Conservation (phyloP, 192 early-diverging fungal genomes). For the Coemansia sp. region DNA sequence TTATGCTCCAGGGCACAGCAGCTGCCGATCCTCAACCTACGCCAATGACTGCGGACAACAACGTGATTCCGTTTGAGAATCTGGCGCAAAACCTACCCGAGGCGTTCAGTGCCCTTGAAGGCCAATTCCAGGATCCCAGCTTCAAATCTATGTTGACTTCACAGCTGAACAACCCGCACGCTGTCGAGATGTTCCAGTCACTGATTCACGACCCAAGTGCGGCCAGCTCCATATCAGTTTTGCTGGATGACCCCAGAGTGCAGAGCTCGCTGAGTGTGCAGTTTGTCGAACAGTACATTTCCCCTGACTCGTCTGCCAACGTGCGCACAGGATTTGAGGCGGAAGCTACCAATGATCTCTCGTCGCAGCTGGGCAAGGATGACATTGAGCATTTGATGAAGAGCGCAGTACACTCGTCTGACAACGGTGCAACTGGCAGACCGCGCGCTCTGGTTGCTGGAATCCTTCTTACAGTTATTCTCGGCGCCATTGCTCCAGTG, state of each 20-base stretch:
- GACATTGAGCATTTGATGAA: conserved; percentile 22
- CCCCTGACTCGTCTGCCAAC: not conserved
- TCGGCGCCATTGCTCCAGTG: conserved; percentile 26
- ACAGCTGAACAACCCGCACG: conserved; percentile 49
- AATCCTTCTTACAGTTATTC: conserved; percentile 17
- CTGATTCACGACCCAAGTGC: conserved; percentile 47
- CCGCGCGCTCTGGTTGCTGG: conserved; percentile 34
- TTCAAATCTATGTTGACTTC: conserved; percentile 47
- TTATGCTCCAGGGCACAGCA: conserved; percentile 5
- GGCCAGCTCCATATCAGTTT: conserved; percentile 40
- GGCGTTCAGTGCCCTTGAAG: conserved; percentile 43
- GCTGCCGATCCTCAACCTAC: conserved; percentile 6
- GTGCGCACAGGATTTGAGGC: not conserved
- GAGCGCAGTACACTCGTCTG: conserved; percentile 13
- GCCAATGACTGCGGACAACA: conserved; percentile 3
- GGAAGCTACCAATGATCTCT: conserved; percentile 23
- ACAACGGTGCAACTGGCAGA: conserved; percentile 7
- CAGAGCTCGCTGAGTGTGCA: conserved; percentile 48
- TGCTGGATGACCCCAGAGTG: conserved; percentile 45
- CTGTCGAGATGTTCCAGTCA: conserved; percentile 54
- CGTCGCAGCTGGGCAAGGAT: conserved; percentile 14
- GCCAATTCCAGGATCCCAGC: conserved; percentile 35
- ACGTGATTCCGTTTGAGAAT: conserved; percentile 42
- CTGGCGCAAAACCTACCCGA: conserved; percentile 51
- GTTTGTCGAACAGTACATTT: conserved; percentile 46